Evolutionary conservation across 2,329 filamentous ascomycete species (phyloP), one percentile per base, ranked within the genome.

Genomic region (Ceratocystis ficicola): DNA sequence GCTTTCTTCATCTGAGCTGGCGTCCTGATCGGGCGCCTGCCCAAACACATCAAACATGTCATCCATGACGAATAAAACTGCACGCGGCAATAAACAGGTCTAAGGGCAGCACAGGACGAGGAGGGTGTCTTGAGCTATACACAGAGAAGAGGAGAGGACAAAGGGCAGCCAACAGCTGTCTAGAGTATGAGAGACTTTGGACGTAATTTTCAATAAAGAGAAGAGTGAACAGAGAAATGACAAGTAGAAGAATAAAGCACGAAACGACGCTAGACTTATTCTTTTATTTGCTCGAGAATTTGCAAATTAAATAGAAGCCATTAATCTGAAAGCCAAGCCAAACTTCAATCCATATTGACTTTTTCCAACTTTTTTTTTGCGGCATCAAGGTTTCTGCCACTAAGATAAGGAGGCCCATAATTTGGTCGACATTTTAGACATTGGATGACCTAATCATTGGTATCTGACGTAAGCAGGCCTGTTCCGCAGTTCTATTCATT

Each of bases 31-130:
- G 62, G 84, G 79, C 73, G 81, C 80, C 72, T 88, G 86, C 69
- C 91, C 86, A 72, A 94, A 93, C 66, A 91, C 88, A 71, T 89
- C 86, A 72, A 94, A 94, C 70, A 94, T 81, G 68, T 91, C 88
- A 76, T 91, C 87, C 86, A 89, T 90, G 46, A 25, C 44, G 48
- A 36, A 20, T 41, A 17, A 15, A 57, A 28, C n/a, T 28, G 22
- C 15, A 28, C 57, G 20, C n/a, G 5, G 44, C 30, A 30, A 62
- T 44, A n/a, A 41, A 41, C 15, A 5, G 36, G 36, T 15, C 36
- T 41, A 41, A 10, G 10, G 22, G 57, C 52, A 65, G 46, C 8
- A 20, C 36, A n/a, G 28, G 5, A 22, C 25, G 44, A 48, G 5
- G 36, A 60, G 36, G 22, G 28, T 3, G 22, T 22, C 44, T 22